Evolutionary conservation across 2,329 filamentous ascomycete genomes (phyloP).

Genomic region (Exserohilum rostratum): DNA sequence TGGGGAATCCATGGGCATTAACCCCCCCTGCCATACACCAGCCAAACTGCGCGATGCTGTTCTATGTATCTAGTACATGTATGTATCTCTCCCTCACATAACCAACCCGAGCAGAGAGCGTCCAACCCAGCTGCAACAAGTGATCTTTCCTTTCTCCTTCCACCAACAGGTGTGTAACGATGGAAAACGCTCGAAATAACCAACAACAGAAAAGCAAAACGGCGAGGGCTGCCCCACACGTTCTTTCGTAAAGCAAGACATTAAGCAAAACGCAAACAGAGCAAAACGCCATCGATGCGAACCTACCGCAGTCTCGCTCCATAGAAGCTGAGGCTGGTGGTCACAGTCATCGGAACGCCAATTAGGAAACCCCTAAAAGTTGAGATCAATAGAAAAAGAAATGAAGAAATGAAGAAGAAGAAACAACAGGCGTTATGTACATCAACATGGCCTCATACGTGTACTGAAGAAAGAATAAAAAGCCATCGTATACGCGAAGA

Average conservation of each 20-base stretch:
- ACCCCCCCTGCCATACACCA: not conserved
- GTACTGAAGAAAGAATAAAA: not conserved
- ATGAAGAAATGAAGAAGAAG: not conserved
- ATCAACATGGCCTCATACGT: not conserved
- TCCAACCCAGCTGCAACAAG: no score
- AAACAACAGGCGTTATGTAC: constrained; percentile 17
- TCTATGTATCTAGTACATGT: not conserved
- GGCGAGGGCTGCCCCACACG: constrained; percentile 2
- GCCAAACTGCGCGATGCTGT: not conserved
- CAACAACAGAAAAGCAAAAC: not conserved
- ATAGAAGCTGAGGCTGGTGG: constrained; percentile 22
- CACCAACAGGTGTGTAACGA: not conserved
- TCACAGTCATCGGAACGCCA: constrained; percentile 29
- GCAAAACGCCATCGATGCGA: constrained; percentile 19
- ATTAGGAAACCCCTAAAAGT: not conserved
- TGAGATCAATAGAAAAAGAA: not conserved
- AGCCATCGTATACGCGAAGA: not conserved
- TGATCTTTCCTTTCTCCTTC: not conserved
- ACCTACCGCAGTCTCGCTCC: constrained; percentile 32
- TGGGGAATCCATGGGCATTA: no score
- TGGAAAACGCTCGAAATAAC: not conserved
- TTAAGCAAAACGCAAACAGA: not conserved
- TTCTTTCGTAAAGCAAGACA: not conserved
- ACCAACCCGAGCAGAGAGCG: no score
- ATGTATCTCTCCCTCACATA: not conserved